Conservation (phyloP, 345 rosid species). For the Capsella bursapastoris region DNA sequence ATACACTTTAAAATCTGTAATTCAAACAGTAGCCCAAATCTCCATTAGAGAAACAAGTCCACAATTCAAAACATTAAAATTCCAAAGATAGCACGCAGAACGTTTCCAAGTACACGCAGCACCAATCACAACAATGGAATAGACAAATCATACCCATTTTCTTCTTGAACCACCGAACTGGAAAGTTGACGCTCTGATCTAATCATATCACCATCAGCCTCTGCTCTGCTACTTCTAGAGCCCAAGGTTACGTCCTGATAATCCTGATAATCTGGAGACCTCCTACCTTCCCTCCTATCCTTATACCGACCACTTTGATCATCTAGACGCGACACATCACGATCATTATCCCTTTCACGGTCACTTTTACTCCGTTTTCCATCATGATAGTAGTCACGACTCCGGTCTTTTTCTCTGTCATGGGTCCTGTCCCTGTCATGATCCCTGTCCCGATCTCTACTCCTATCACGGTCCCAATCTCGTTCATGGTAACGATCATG, state of each 20-base stretch:
- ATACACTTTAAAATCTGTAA: not conserved
- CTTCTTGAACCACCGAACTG: slow-evolving; percentile 68
- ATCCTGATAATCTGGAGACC: slow-evolving; percentile 73
- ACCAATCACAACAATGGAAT: slow-evolving; percentile 3
- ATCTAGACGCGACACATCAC: slow-evolving; percentile 52
- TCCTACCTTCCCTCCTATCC: slow-evolving; percentile 68
- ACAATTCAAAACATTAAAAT: not conserved
- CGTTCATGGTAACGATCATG: slow-evolving; percentile 46
- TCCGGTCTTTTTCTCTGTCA: slow-evolving; percentile 51
- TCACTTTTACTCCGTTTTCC: slow-evolving; percentile 48
- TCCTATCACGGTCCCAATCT: slow-evolving; percentile 43
- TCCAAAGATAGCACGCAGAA: slow-evolving; percentile 9
- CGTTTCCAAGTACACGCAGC: slow-evolving; percentile 1
- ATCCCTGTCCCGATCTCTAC: slow-evolving; percentile 50
- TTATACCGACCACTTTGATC: slow-evolving; percentile 61
- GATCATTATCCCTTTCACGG: slow-evolving; percentile 51
- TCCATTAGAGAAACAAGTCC: not conserved
- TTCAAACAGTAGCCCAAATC: slow-evolving; percentile 7
- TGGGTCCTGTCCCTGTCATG: slow-evolving; percentile 48
- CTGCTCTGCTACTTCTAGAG: slow-evolving; percentile 60
- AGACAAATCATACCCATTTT: slow-evolving; percentile 57
- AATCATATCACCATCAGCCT: slow-evolving; percentile 68
- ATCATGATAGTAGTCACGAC: slow-evolving; percentile 50
- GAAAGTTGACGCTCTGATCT: slow-evolving; percentile 67
- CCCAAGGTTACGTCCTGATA: slow-evolving; percentile 54